Evolutionary conservation across 768 basidiomycete species (phyloP).

Genomic region (Trametes elegans): DNA sequence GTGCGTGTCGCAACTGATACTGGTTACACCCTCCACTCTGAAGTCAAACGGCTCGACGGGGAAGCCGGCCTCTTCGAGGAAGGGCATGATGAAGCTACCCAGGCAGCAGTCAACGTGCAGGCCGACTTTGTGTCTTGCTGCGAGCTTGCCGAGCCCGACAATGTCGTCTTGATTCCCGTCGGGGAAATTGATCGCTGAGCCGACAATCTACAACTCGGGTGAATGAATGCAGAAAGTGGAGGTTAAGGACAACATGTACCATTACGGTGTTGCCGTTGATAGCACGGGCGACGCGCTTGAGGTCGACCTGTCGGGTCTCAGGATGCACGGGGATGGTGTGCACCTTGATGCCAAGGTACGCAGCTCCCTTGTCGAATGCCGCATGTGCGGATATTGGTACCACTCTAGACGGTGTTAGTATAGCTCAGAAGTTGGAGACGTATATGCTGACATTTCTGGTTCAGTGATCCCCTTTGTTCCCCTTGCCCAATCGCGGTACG

Average conservation of each 20-base stretch:
- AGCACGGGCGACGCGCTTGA: slow-evolving; percentile 77
- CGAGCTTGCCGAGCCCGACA: slow-evolving; percentile 69
- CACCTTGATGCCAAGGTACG: slow-evolving; percentile 87
- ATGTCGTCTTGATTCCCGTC: slow-evolving; percentile 90
- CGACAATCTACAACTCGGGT: slow-evolving; percentile 58
- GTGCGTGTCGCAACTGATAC: slow-evolving; percentile 95
- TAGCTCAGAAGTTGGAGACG: not conserved
- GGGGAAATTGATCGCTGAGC: slow-evolving; percentile 83
- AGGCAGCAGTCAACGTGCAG: slow-evolving; percentile 95
- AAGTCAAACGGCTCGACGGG: slow-evolving; percentile 85
- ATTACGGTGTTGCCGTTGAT: slow-evolving; percentile 91
- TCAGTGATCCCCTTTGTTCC: slow-evolving; percentile 82
- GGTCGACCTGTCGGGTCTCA: slow-evolving; percentile 71
- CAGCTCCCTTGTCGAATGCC: slow-evolving; percentile 91
- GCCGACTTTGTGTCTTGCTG: slow-evolving; percentile 71
- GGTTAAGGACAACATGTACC: slow-evolving; percentile 37
- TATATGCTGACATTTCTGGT: slow-evolving; percentile 78
- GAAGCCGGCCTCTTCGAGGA: slow-evolving; percentile 77
- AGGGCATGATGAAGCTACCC: slow-evolving; percentile 92
- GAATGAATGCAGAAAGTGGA: not conserved
- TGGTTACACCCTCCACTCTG: slow-evolving; percentile 85
- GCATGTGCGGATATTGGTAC: slow-evolving; percentile 86
- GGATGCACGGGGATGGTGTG: slow-evolving; percentile 82
- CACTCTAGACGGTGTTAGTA: slow-evolving; percentile 48
- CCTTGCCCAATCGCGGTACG: slow-evolving; percentile 90